Conservation (phyloP, 352 stramenopile genomes). For the Pythium monospermum region DNA sequence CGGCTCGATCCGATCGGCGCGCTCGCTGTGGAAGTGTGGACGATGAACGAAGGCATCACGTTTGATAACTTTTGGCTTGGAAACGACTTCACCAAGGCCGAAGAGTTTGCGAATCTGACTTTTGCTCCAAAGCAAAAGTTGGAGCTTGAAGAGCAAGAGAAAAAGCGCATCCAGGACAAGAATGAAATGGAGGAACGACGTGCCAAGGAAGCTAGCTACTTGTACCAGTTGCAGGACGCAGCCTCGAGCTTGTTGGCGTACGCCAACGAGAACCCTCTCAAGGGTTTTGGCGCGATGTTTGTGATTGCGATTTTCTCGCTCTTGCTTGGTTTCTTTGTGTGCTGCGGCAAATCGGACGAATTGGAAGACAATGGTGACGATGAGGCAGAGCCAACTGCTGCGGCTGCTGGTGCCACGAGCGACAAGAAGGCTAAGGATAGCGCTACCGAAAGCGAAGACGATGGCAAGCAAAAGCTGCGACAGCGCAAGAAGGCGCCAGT, state of each 20-base stretch:
- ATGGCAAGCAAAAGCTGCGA: slow-evolving; percentile 45
- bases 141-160: slow-evolving; percentile 54
- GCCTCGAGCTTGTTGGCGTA: slow-evolving; percentile 43
- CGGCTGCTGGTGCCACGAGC: background rate
- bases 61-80: slow-evolving; percentile 94
- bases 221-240: slow-evolving; percentile 36
- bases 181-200: slow-evolving; percentile 29
- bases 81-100: slow-evolving; percentile 74
- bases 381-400: slow-evolving; percentile 27
- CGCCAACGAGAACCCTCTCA: slow-evolving; percentile 48
- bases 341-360: slow-evolving; percentile 35
- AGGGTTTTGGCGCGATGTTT: slow-evolving; percentile 41
- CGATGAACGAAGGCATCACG: slow-evolving; percentile 83
- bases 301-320: slow-evolving; percentile 37
- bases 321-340: slow-evolving; percentile 52
- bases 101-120: slow-evolving; percentile 72
- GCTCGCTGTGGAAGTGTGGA: slow-evolving; percentile 90
- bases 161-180: slow-evolving; percentile 38
- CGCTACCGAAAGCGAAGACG: slow-evolving; percentile 18
- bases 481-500: slow-evolving; percentile 79
- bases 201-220: slow-evolving; percentile 46
- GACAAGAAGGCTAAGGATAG: slow-evolving; percentile 24
- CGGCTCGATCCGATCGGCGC: slow-evolving; percentile 85
- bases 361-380: slow-evolving; percentile 23
- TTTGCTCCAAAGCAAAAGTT: slow-evolving; percentile 70